phyloP scores from a whole-genome alignment of 139 green algal species.

The Diplosphaera chodatii region DNA sequence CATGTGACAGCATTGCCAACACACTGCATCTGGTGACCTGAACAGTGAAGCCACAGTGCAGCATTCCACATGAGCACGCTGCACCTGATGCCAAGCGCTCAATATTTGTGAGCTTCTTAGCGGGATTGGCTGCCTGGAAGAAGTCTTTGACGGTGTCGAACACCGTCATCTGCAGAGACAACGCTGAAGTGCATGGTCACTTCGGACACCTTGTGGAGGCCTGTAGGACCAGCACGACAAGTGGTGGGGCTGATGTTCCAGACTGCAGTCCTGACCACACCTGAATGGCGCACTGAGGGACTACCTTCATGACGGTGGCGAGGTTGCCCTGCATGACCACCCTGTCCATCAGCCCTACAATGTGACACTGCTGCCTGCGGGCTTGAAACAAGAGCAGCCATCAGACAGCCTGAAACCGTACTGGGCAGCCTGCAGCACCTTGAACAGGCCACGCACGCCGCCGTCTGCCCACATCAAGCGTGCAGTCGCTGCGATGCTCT shows the following conservation, averaged over 20 bases:
- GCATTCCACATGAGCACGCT: background rate
- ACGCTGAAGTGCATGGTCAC: too few species aligned
- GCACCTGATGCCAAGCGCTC: constrained; percentile 7
- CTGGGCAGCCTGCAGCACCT: background rate
- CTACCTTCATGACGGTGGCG: constrained; percentile 16
- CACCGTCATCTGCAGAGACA: constrained; percentile 16
- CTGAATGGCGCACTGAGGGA: constrained; percentile 13
- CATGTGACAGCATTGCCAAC: background rate
- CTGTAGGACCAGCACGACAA: too few species aligned
- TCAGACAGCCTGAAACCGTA: too few species aligned
- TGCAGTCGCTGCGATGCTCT: background rate
- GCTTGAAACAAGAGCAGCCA: too few species aligned
- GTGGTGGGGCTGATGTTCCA: too few species aligned
- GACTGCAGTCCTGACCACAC: too few species aligned
- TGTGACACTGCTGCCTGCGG: too few species aligned
- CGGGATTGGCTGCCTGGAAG: constrained; percentile 4
- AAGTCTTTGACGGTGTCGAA: constrained; percentile 18
- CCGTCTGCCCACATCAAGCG: constrained; percentile 21
- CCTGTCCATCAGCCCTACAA: too few species aligned
- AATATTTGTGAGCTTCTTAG: background rate
- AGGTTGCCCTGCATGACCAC: constrained; percentile 30
- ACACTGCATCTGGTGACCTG: too few species aligned
- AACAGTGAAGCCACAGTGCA: too few species aligned
- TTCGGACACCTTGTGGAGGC: too few species aligned
- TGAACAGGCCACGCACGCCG: constrained; percentile 17